Conservation (phyloP, 2,329 filamentous ascomycete species). For the Verticillium nonalfalfae region DNA sequence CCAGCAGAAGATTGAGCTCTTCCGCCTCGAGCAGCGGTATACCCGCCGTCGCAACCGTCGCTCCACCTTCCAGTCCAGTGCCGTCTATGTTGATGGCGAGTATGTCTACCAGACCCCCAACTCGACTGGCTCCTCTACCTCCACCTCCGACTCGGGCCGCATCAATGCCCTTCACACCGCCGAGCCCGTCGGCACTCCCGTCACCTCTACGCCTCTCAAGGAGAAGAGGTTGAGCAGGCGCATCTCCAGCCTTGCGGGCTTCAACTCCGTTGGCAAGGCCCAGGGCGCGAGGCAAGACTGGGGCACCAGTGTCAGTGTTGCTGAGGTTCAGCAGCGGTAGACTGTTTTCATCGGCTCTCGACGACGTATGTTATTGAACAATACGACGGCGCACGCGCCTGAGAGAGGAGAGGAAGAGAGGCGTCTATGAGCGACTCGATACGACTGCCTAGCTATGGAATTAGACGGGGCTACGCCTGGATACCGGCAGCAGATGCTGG, state of each 20-base stretch:
- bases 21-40: slow-evolving; percentile 92
- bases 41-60: slow-evolving; percentile 81
- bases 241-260: slow-evolving; percentile 50
- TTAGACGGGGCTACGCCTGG: background rate
- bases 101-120: slow-evolving; percentile 72
- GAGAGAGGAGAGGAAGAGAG: background rate
- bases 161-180: slow-evolving; percentile 30
- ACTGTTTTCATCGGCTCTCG: background rate
- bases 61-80: slow-evolving; percentile 82
- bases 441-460: background rate
- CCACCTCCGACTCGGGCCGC: slow-evolving; percentile 20
- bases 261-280: slow-evolving; percentile 35
- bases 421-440: background rate
- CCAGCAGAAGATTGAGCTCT: slow-evolving; percentile 74
- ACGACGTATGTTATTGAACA: background rate
- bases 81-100: slow-evolving; percentile 90
- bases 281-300: slow-evolving; percentile 29
- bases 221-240: slow-evolving; percentile 41
- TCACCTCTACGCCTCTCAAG: slow-evolving; percentile 25
- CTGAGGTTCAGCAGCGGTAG: slow-evolving; percentile 10
- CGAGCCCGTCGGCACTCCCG: slow-evolving; percentile 17
- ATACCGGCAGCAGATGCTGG: background rate
- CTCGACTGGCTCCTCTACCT: slow-evolving; percentile 49
- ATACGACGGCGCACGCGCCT: background rate
- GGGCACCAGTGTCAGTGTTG: slow-evolving; percentile 26